phyloP scores from a whole-genome alignment of 805 yeast species.

The Lipomyces kockii region DNA sequence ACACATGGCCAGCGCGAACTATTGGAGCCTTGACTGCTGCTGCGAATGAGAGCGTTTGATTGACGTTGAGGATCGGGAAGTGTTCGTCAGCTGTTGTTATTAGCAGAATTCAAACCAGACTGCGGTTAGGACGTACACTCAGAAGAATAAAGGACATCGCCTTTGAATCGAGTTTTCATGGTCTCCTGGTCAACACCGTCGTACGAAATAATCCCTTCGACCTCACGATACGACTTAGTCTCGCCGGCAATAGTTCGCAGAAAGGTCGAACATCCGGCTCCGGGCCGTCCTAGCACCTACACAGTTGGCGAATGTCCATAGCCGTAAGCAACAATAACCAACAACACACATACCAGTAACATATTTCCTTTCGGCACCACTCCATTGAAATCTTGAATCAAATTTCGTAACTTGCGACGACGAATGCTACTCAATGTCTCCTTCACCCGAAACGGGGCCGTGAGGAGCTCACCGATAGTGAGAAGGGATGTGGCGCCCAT shows the following conservation, averaged over 20 bases:
- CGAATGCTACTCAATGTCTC: too few relatives aligned
- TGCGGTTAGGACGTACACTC: conserved; percentile 8
- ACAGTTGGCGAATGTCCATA: conserved; percentile 43
- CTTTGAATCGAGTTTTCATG: conserved; percentile 60
- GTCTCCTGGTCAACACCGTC: conserved; percentile 66
- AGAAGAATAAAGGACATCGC: conserved; percentile 49
- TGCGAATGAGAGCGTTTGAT: too few relatives aligned
- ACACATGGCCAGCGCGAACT: too few relatives aligned
- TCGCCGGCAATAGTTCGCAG: conserved; percentile 41
- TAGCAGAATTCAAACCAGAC: background rate
- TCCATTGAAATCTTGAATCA: conserved; percentile 55
- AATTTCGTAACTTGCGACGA: conserved; percentile 26
- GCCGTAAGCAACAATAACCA: too few relatives aligned
- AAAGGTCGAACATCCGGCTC: conserved; percentile 69
- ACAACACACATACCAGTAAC: conserved; percentile 71
- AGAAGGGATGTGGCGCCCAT: conserved; percentile 52
- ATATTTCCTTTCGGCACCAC: conserved; percentile 54
- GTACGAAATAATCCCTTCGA: conserved; percentile 62
- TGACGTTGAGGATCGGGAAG: conserved; percentile 53
- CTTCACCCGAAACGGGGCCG: conserved; percentile 22
- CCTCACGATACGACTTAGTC: conserved; percentile 59
- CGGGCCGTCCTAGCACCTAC: conserved; percentile 76
- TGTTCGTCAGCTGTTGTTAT: conserved; percentile 60
- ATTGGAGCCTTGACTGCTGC: too few relatives aligned
- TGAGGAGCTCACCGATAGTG: conserved; percentile 53